Base-by-base conservation (phyloP, 108 stramenopile genomes). In the Fragilaria crotonensis region DNA sequence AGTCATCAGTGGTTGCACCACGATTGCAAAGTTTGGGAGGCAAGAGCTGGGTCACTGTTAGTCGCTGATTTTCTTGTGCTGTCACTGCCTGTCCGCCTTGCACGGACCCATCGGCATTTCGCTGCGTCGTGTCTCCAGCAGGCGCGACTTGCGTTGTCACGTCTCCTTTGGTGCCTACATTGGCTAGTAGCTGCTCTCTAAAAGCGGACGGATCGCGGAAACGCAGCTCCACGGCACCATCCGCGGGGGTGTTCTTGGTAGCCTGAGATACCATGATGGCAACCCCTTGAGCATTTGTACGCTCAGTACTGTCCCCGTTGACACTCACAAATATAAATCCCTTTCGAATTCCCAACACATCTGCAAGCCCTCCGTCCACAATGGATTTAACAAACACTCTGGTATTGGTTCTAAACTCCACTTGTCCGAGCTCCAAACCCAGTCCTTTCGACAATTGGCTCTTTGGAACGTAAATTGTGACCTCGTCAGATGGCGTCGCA, bases 311-410 rank as follows among this genome's bases (percentile, higher is more conserved):
- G 28, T 75, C 56, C 3, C 79, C 81, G 52, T 92, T 76, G 23
- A 92, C 56, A 0, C 65, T 58, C 7, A 92, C 87, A 0, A 88
- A 65, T 1, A 92, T 57, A 75, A 73, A 88, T 47, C 75, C 68
- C 9, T 81, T 68, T 59, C 75, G 60, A 29, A 92, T 84, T 0
- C 84, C 84, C 41, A 79, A 26, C 29, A 51, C 32, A 49, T 67
- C 80, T 1, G 83, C 90, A 20, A 83, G 51, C 9, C 84, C 87
- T 26, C 79, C 79, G 9, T 75, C 69, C 14, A 56, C 48, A 20
- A 92, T 83, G 3, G 84, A 81, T 59, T 88, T 88, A 33, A 92
- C 76, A 46, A 73, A 75, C 25, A 88, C 87, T 1, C 90, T 75
- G 28, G 66, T 58, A 47, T 84, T 92, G 23, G 80, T 81, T 19